phyloP scores from a whole-genome alignment of 768 basidiomycete genomes.

The Trametes gibbosa region DNA sequence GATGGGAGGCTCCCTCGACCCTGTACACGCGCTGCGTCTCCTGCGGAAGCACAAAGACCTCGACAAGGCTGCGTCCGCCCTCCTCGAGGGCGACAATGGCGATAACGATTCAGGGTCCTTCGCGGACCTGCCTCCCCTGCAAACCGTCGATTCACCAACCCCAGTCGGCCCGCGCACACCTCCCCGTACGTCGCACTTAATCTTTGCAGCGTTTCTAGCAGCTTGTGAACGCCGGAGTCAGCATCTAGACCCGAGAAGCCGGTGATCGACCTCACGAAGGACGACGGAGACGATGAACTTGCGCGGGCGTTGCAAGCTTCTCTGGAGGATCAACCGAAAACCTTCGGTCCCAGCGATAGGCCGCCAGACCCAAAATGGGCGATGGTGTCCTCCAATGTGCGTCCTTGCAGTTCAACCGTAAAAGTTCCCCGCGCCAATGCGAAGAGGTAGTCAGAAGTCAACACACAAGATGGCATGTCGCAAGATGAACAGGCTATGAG shows the following conservation, averaged over 20 bases:
- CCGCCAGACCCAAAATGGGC: conserved; percentile 68
- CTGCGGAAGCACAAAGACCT: conserved; percentile 56
- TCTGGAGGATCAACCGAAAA: conserved; percentile 41
- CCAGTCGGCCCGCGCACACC: conserved; percentile 25
- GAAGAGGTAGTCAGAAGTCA: conserved; percentile 33
- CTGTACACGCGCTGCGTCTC: conserved; percentile 50
- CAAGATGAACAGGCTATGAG: conserved; percentile 63
- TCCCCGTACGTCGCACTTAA: conserved; percentile 25
- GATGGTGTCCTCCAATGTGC: conserved; percentile 66
- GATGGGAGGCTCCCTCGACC: conserved; percentile 41
- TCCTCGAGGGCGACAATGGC: conserved; percentile 32
- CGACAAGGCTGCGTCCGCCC: conserved; percentile 34
- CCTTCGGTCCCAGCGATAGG: conserved; percentile 59
- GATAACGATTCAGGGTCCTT: conserved; percentile 7
- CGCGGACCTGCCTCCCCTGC: conserved; percentile 9
- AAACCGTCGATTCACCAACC: conserved; percentile 13
- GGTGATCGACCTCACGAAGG: conserved; percentile 60
- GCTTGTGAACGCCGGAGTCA: conserved; percentile 12
- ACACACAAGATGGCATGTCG: conserved; percentile 32
- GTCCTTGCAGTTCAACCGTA: conserved; percentile 1
- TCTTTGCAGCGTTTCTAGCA: background rate
- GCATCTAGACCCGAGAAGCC: conserved; percentile 31
- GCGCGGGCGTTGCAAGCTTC: conserved; percentile 53
- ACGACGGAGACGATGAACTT: conserved; percentile 50
- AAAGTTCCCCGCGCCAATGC: background rate